Base-by-base conservation (phyloP, 768 basidiomycete species). In the Leucosporidium scottii region DNA sequence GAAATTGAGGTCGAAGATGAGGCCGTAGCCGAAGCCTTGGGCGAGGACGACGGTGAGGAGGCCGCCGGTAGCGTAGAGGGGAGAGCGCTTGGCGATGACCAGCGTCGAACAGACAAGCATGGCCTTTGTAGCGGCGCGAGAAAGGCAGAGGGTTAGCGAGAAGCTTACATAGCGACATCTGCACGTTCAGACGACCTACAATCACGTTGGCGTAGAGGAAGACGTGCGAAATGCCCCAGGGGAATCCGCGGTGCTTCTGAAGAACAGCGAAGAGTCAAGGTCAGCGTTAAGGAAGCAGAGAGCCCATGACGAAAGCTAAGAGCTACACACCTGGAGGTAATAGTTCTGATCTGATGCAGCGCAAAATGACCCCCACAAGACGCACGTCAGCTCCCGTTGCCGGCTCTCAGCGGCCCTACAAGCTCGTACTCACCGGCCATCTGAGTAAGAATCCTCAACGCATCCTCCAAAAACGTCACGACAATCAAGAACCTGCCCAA, bases 1-100 rank as follows among this genome's bases (percentile, higher is more conserved):
- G 85, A 99, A 99, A 81, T 90, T 98, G 78, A 98, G 84, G 83
- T 98, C 96, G 79, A 99, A 99, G 76, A 99, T 94, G 78, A 99
- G 89, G 44, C 96, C 96, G 76, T 99, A 99, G 74, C 96, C 96
- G 74, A 99, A 89, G 55, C 94, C 94, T 80, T 99, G 96, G 55
- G 93, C 85, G 74, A 98, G 80, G 65, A 99, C 93, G 59, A 98
- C 96, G 59, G 82, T 83, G 62, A 98, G 83, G 56, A 99, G 88
- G 73, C 92, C 93, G 56, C 86, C 86, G 71, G 94, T 90, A 20
- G 93, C 88, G 77, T 85, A 87, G 81, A 94, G 92, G 1, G 91
- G 88, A 80, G 88, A 85, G 62, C 86, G 85, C 79, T 92, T 93
- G 67, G 85, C 81, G 76, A 99, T 91, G 75, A 98, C 85, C 25